Evolutionary conservation across 495 filamentous ascomycete species (phyloP), one percentile per base, ranked within the genome.

Genomic region (Neurospora intermedia): DNA sequence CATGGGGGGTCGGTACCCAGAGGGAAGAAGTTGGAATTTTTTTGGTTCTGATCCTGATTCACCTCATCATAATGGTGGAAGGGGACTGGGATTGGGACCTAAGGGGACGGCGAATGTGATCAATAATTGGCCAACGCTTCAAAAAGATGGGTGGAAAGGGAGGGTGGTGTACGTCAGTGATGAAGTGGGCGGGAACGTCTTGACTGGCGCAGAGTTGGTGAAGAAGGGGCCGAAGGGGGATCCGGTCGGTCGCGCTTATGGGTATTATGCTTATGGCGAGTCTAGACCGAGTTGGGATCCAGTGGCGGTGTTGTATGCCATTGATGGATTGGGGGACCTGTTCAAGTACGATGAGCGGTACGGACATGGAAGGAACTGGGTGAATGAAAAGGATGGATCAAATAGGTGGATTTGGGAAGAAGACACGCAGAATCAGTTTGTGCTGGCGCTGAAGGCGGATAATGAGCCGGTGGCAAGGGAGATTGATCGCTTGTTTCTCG

Each of bases 1-100:
- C 8, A 85, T 86, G 83, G 85, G 85, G 40, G 85, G 85, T 4
- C 73, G 23, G 11, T 86, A 86, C 45, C 84, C 85, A 3, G 78
- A 75, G 6, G 84, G 84, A 8, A 71, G 74, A 40, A 81, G 83
- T 35, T 86, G 78, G 75, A 86, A 86, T 71, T 86, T 86, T 43
- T 82, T 71, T 35, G 83, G 82, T 7, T 72, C 71, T 45, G 82
- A 83, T 54, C 72, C 84, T 0, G 66, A 66, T 1, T 71, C 46
- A 0, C 1, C 54, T 16, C 54, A 66, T 38, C 15, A 27, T 3
- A 66, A 66, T 6, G 70, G 41, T 20, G 35, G 38, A 18, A 2
- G 0, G 0, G 40, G 16, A 1, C 31, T 59, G 16, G 71, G 48
- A 8, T 9, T 38, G 40, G 42, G 20, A 1, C 38, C 20, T 1